Percentiles rank a stretch among this genome's conserved stretches.
Evolutionary conservation across 2,329 filamentous ascomycete genomes (phyloP).

Genomic region (Teratosphaeria viscida): DNA sequence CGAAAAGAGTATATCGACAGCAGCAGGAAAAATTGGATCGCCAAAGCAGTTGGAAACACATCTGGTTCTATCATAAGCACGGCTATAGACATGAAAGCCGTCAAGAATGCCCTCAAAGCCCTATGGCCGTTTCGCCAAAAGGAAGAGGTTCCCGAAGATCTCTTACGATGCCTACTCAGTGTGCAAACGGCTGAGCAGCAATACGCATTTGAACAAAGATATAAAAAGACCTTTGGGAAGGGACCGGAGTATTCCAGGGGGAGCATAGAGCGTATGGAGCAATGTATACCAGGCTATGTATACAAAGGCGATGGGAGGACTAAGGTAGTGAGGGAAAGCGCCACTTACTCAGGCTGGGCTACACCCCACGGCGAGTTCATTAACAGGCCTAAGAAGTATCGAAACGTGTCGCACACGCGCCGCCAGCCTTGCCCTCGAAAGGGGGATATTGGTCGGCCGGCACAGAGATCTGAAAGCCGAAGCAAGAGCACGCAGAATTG

Average conservation of each 20-base stretch:
- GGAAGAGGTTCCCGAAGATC: not conserved
- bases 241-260: not conserved
- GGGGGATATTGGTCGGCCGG: not conserved
- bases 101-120: not conserved
- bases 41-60: no score
- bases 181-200: not conserved
- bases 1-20: no score
- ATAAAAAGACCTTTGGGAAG: not conserved
- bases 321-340: not conserved
- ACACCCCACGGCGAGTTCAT: not conserved
- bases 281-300: not conserved
- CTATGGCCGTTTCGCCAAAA: not conserved
- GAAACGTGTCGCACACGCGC: not conserved
- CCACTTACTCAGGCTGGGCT: not conserved
- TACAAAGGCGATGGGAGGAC: not conserved
- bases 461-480: not conserved
- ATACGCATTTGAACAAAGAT: not conserved
- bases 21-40: not conserved
- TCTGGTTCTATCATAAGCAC: no score
- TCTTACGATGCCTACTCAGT: not conserved
- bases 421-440: not conserved
- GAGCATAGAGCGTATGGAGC: not conserved
- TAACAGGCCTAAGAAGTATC: not conserved
- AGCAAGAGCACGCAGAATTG: not conserved
- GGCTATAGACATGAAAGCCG: not conserved